Evolutionary conservation across 1,284 basidiomycete genomes (phyloP).

Genomic region (Cutaneotrichosporon sp.): DNA sequence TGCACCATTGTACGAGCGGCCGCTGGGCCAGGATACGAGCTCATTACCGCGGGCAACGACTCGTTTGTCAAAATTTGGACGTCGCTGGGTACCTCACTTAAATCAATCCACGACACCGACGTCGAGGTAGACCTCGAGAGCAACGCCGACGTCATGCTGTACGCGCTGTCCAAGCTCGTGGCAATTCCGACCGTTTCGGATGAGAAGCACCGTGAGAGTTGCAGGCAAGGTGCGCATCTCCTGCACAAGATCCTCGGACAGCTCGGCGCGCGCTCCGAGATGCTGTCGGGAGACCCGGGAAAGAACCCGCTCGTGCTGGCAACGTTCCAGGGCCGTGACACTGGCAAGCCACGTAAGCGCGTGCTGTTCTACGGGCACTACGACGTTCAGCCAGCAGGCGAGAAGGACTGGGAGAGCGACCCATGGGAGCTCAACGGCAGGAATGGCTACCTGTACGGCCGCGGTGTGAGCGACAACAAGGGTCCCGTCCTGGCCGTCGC

Average conservation of each 20-base stretch:
- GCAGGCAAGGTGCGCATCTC: conserved; percentile 87
- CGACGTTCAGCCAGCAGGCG: conserved; percentile 80
- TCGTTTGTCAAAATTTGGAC: conserved; percentile 69
- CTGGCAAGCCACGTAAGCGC: conserved; percentile 58
- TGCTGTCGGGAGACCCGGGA: conserved; percentile 60
- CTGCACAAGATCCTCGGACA: conserved; percentile 80
- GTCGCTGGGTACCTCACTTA: not conserved
- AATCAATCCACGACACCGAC: conserved; percentile 12
- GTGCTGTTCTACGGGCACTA: conserved; percentile 90
- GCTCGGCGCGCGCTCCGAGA: conserved; percentile 72
- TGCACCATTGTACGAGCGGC: conserved; percentile 57
- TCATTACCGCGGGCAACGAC: conserved; percentile 83
- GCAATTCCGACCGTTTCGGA: conserved; percentile 83
- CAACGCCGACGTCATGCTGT: conserved; percentile 56
- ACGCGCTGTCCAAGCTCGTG: conserved; percentile 79
- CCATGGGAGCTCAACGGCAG: conserved; percentile 80
- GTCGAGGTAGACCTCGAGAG: conserved; percentile 33
- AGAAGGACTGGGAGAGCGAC: conserved; percentile 74
- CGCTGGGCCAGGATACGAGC: conserved; percentile 41
- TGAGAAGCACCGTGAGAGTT: conserved; percentile 68
- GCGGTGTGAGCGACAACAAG: conserved; percentile 88
- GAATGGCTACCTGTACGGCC: conserved; percentile 87
- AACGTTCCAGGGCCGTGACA: conserved; percentile 66
- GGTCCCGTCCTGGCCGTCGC: conserved; percentile 91
- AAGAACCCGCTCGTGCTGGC: conserved; percentile 80